Conservation (phyloP, 306 rosid genomes). For the peach (Prunus persica) region Prunus_persica_NCBIv2 NC_034013.1:3248501-3249000, state of each 20-base stretch:
- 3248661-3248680: slow-evolving; percentile 54
- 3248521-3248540: slow-evolving; percentile 81
- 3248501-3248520: slow-evolving; percentile 82
- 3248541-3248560: slow-evolving; percentile 71
- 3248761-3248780: slow-evolving; percentile 94
- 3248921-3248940: slow-evolving; percentile 84
- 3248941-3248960: slow-evolving; percentile 59
- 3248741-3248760: slow-evolving; percentile 93
- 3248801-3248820: slow-evolving; percentile 61
- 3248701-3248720: slow-evolving; percentile 79
- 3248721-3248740: slow-evolving; percentile 93
- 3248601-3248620: slow-evolving; percentile 38
- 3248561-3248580: slow-evolving; percentile 39
- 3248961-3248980: slow-evolving; percentile 80
- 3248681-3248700: slow-evolving; percentile 65
- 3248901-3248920: slow-evolving; percentile 86
- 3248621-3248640: slow-evolving; percentile 59
- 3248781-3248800: slow-evolving; percentile 93
- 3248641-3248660: slow-evolving; percentile 90
- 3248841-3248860: slow-evolving; percentile 79
- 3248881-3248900: slow-evolving; percentile 81
- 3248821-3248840: slow-evolving; percentile 78
- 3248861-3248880: slow-evolving; percentile 88
- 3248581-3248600: slow-evolving; percentile 29
- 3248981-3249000: slow-evolving; percentile 61